Conservation (phyloP, 225 moss, liverwort and hornwort genomes). For the Physcomitrium patens region DNA sequence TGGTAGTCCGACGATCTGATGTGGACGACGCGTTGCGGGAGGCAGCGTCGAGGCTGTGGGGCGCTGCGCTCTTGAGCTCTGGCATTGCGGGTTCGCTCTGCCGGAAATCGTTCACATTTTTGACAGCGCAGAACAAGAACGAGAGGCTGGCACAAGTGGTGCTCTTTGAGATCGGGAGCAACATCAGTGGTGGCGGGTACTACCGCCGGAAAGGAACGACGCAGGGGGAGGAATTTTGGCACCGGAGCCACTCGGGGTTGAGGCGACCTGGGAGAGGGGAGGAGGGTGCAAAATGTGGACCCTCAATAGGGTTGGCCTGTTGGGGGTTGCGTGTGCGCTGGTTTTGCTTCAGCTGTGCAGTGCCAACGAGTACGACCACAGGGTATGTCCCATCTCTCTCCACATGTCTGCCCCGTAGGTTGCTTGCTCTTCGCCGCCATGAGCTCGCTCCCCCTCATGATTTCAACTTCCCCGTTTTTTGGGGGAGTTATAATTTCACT, state of each 20-base stretch:
- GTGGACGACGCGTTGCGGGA: background rate
- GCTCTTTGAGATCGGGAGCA: slow-evolving; percentile 4
- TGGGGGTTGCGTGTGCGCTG: slow-evolving; percentile 33
- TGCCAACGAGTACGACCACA: slow-evolving; percentile 71
- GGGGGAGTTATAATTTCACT: background rate
- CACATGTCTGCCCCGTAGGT: background rate
- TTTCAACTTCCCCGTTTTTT: background rate
- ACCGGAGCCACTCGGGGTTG: background rate
- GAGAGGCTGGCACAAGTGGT: background rate
- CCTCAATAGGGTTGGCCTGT: slow-evolving; percentile 49
- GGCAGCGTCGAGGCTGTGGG: background rate
- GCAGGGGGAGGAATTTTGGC: background rate
- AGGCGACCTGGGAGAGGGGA: slow-evolving; percentile 19
- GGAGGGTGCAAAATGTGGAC: slow-evolving; percentile 31
- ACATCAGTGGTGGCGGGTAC: background rate
- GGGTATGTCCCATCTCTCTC: slow-evolving; percentile 33
- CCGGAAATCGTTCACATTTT: background rate
- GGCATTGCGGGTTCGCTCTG: background rate
- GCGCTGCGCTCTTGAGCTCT: background rate
- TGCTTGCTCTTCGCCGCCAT: background rate
- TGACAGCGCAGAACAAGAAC: background rate
- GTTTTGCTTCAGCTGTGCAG: slow-evolving; percentile 44
- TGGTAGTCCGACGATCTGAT: background rate
- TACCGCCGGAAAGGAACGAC: background rate
- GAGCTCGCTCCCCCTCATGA: background rate